Base-by-base conservation (phyloP, 2,329 filamentous ascomycete species). In the Fusarium marasasianum region DNA sequence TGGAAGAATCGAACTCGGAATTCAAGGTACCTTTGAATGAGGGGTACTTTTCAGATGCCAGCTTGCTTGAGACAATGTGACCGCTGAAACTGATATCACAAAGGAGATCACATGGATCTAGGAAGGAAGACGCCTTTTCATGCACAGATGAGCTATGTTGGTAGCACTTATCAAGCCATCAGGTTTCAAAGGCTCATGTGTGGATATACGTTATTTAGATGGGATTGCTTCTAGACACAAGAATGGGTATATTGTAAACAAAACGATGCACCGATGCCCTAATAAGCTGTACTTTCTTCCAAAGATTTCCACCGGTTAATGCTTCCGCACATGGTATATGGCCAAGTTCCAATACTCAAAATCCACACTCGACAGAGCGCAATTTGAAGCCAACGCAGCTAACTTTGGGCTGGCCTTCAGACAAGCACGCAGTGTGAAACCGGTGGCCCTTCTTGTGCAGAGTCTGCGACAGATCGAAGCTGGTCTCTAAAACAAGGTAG, bases 191-290 rank as follows among this genome's bases (percentile, higher is more conserved):
- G 12, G 17, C 43, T 37, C 41, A 37, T 18, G 18, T 13, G 8
- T 22, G 38, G 6, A 33, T 14, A 47, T 8, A 29, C 7, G 9
- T 7, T 54, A 29, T 29, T 18, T 10, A 20, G 14, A 17, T 33
- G 12, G 22, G 17, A 15, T 24, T 40, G 18, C 22, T 17, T 41
- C 17, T 20, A 31, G 20, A 47, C 41, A 47, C 47, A 11, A 63
- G 5, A 41, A 40, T 45, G 66, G 59, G 40, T 64, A 69, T 71
- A 58, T 40, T 44, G 17, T 37, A 66, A 70, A 47, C 15, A 44
- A 65, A 29, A 58, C 13, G 43, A 41, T 54, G 33, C 47, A 62
- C 41, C 37, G 13, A 45, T 44, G 38, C 35, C 12, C 41, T 24
- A 38, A 33, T 24, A 38, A 33, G 12, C 43, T 37, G 18, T 14